These are phyloP conservation scores for Chlamydomonas sp. DNA, from an alignment of 139 green algal species.

Conservation along the genomic window DNA sequence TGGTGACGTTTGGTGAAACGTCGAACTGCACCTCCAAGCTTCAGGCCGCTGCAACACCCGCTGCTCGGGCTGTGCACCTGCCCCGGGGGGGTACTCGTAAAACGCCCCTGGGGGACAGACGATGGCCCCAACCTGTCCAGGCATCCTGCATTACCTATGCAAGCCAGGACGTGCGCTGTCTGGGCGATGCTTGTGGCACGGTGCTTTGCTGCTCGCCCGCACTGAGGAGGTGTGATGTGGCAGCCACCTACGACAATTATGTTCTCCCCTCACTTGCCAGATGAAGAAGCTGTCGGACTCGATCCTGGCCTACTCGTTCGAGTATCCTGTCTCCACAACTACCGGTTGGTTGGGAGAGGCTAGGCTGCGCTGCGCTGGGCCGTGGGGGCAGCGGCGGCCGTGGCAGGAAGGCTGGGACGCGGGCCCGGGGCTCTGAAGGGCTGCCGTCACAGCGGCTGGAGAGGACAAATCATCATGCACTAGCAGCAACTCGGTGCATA, in stretches of 20 bases:
- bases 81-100: background rate
- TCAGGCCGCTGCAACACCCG: background rate
- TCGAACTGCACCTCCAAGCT: background rate
- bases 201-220: too few relatives aligned
- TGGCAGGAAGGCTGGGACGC: too few relatives aligned
- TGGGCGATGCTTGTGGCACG: too few relatives aligned
- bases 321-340: constrained; percentile 71
- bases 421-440: too few relatives aligned
- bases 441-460: too few relatives aligned
- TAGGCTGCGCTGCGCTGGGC: background rate
- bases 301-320: constrained; percentile 83
- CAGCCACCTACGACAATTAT: background rate
- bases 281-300: constrained; percentile 67
- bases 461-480: too few relatives aligned
- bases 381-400: background rate
- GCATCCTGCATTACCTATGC: background rate
- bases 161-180: too few relatives aligned
- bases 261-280: constrained; percentile 11
- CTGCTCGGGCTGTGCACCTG: background rate
- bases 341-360: background rate
- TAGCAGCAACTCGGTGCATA: too few relatives aligned
- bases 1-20: background rate
- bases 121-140: background rate
- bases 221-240: too few relatives aligned
- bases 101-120: background rate